Conservation (phyloP, 2,329 filamentous ascomycete species). For the Orbilia quercus region DNA sequence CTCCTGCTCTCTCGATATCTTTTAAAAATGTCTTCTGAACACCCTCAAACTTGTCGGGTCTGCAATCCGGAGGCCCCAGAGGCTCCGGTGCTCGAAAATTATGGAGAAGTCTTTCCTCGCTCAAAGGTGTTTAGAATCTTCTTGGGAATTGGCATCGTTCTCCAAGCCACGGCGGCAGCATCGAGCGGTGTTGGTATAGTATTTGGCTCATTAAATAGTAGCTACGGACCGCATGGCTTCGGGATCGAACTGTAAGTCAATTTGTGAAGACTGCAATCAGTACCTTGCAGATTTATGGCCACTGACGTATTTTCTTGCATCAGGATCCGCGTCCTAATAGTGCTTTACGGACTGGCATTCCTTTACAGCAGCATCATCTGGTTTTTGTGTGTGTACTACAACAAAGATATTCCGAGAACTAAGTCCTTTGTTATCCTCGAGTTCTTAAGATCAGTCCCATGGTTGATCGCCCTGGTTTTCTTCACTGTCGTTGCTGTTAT, state of each 20-base stretch:
- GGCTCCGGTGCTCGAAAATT: background rate
- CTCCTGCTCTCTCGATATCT: constrained; percentile 32
- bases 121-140: constrained; percentile 1
- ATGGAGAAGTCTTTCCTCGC: constrained; percentile 20
- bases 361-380: constrained; percentile 29
- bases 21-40: constrained; percentile 35
- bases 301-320: background rate
- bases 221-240: background rate
- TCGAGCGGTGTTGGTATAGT: background rate
- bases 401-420: constrained; percentile 23
- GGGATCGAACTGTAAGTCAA: constrained; percentile 24
- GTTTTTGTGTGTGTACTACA: constrained; percentile 50
- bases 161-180: constrained; percentile 3
- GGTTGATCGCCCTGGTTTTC: background rate
- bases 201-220: background rate
- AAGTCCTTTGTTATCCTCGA: constrained; percentile 22
- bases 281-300: background rate
- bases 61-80: background rate
- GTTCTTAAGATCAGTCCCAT: constrained; percentile 18
- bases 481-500: background rate
- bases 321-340: constrained; percentile 9
- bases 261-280: too few species aligned
- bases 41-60: background rate
- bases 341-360: constrained; percentile 4
- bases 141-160: constrained; percentile 15